Evolutionary conservation across 2,329 filamentous ascomycete species (phyloP).

Genomic region (Pseudocercospora eumusae): DNA sequence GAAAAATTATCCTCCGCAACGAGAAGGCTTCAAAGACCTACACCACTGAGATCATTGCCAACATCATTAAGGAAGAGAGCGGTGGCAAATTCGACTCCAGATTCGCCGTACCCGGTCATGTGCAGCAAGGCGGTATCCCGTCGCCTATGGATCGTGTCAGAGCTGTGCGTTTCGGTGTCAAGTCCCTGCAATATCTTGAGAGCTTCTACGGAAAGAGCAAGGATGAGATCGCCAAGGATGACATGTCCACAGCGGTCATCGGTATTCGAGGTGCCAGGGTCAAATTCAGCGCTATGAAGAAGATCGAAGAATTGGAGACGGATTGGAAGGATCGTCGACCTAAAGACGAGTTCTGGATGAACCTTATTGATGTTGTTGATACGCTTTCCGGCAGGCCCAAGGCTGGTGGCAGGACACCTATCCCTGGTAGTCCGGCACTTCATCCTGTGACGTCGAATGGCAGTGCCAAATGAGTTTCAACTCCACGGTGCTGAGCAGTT

Average conservation of each 20-base stretch:
- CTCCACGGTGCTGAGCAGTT: background rate
- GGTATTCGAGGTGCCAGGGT: slow-evolving; percentile 89
- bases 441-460: slow-evolving; percentile 15
- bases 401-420: slow-evolving; percentile 21
- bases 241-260: slow-evolving; percentile 76
- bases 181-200: slow-evolving; percentile 91
- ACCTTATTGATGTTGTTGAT: slow-evolving; percentile 78
- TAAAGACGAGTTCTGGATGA: slow-evolving; percentile 80
- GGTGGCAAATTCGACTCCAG: slow-evolving; percentile 89
- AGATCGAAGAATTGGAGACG: slow-evolving; percentile 79
- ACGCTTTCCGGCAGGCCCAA: slow-evolving; percentile 70
- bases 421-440: slow-evolving; percentile 25
- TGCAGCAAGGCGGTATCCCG: slow-evolving; percentile 89
- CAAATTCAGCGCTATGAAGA: slow-evolving; percentile 79
- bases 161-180: slow-evolving; percentile 87
- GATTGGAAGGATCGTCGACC: slow-evolving; percentile 92
- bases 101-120: slow-evolving; percentile 88
- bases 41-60: slow-evolving; percentile 87
- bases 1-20: slow-evolving; percentile 94
- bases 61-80: slow-evolving; percentile 93
- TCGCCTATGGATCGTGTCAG: slow-evolving; percentile 95
- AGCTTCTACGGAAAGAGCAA: slow-evolving; percentile 66
- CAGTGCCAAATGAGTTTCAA: slow-evolving; percentile 14
- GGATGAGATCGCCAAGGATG: slow-evolving; percentile 70
- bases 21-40: slow-evolving; percentile 91